phyloP scores from a whole-genome alignment of 2,329 filamentous ascomycete genomes.

The Furcasterigmium furcatum region DNA sequence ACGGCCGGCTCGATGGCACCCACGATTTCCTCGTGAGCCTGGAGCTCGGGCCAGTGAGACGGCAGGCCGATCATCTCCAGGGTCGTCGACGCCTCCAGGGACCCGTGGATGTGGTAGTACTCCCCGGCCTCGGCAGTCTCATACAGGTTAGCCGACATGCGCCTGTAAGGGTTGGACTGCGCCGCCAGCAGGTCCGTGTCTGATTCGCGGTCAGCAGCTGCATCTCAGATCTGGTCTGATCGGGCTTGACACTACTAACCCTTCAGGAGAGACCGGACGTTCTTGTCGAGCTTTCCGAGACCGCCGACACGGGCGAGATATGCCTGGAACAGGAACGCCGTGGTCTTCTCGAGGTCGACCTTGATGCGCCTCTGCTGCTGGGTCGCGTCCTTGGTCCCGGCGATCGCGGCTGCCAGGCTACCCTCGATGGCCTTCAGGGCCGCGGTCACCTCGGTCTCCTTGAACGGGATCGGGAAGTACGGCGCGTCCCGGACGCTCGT shows the following conservation, averaged over 20 bases:
- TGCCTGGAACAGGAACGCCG: conserved; percentile 36
- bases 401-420: conserved; percentile 25
- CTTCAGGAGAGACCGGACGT: conserved; percentile 26
- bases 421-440: conserved; percentile 41
- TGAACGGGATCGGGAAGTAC: conserved; percentile 45
- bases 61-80: conserved; percentile 68
- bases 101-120: conserved; percentile 75
- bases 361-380: conserved; percentile 15
- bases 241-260: conserved; percentile 13
- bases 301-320: conserved; percentile 32
- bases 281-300: conserved; percentile 30
- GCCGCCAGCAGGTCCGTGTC: conserved; percentile 70
- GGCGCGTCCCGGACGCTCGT: conserved; percentile 28
- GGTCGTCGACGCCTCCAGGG: conserved; percentile 66
- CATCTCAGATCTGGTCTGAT: neutral
- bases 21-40: conserved; percentile 57
- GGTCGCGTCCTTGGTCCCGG: conserved; percentile 15
- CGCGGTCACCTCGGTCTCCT: conserved; percentile 39
- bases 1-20: conserved; percentile 57
- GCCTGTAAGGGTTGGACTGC: conserved; percentile 68
- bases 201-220: conserved; percentile 25
- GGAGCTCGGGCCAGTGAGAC: conserved; percentile 56
- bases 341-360: conserved; percentile 34
- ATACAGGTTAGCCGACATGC: conserved; percentile 71
- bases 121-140: conserved; percentile 61